Evolutionary conservation across 495 filamentous ascomycete genomes (phyloP).

Genomic region (Cryomyces minteri): DNA sequence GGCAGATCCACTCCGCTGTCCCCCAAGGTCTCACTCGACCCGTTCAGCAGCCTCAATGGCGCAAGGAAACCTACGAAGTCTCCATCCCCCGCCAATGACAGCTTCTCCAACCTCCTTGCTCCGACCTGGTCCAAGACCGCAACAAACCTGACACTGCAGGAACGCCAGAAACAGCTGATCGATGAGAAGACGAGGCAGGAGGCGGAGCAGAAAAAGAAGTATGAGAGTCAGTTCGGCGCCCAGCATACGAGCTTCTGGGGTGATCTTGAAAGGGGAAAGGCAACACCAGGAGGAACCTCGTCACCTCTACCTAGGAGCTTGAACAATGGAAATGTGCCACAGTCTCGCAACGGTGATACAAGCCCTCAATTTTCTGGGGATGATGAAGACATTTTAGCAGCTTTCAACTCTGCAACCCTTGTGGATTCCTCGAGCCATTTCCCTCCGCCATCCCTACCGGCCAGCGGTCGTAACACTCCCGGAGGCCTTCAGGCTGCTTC

Average conservation of each 20-base stretch:
- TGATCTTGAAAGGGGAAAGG: constrained; percentile 33
- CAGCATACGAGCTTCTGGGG: constrained; percentile 53
- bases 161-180: constrained; percentile 67
- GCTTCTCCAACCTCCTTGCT: constrained; percentile 75
- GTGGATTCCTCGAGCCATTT: constrained; percentile 45
- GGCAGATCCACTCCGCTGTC: constrained; percentile 52
- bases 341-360: constrained; percentile 10
- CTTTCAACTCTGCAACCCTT: constrained; percentile 39
- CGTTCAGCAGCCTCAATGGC: constrained; percentile 22
- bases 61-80: constrained; percentile 30
- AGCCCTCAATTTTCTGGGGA: constrained; percentile 17
- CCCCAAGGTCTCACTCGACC: constrained; percentile 22
- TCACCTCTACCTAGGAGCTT: not conserved
- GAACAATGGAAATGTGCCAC: constrained; percentile 6
- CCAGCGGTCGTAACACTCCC: constrained; percentile 6
- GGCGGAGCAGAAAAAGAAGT: constrained; percentile 45
- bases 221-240: constrained; percentile 57
- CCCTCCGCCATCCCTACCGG: constrained; percentile 23
- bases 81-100: constrained; percentile 51
- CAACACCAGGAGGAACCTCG: constrained; percentile 19
- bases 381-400: constrained; percentile 44
- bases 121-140: constrained; percentile 46
- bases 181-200: constrained; percentile 62
- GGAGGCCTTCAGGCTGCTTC: constrained; percentile 1
- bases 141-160: constrained; percentile 57